Conservation (phyloP, 2,329 filamentous ascomycete genomes). For the Beauveria australis region DNA sequence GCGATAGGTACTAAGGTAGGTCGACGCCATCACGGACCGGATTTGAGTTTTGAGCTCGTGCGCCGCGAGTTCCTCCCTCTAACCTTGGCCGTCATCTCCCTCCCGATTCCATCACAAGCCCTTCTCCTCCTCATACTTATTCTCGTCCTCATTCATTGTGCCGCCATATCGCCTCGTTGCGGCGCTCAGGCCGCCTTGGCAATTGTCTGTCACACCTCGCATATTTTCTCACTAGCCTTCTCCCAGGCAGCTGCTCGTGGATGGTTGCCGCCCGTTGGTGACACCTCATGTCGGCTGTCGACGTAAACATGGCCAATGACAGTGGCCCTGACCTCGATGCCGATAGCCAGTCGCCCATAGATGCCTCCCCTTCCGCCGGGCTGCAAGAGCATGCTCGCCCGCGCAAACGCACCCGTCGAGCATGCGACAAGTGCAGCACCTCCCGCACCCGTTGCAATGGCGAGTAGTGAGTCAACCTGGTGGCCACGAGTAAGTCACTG, state of each 20-base stretch:
- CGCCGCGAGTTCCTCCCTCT: not conserved
- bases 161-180: not conserved
- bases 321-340: not conserved
- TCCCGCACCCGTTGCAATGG: conserved; percentile 36
- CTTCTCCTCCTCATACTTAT: not conserved
- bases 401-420: conserved; percentile 21
- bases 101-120: not conserved
- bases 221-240: not conserved
- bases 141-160: not conserved
- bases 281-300: not conserved
- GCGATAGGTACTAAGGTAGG: not conserved
- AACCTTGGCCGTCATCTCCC: not conserved
- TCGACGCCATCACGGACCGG: not conserved
- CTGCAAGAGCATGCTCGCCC: conserved; percentile 17
- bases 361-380: not conserved
- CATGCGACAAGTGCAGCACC: conserved; percentile 27
- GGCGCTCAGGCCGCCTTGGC: not conserved
- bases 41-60: not conserved
- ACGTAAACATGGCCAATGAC: conserved; percentile 1
- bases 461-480: conserved; percentile 27
- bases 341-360: conserved; percentile 15
- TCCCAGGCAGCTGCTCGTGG: not conserved
- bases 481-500: not conserved
- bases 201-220: not conserved
- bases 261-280: not conserved